These are phyloP conservation scores for Penicillium capsulatum DNA, from an alignment of 2,329 filamentous ascomycete genomes.

Conservation along the genomic window DNA sequence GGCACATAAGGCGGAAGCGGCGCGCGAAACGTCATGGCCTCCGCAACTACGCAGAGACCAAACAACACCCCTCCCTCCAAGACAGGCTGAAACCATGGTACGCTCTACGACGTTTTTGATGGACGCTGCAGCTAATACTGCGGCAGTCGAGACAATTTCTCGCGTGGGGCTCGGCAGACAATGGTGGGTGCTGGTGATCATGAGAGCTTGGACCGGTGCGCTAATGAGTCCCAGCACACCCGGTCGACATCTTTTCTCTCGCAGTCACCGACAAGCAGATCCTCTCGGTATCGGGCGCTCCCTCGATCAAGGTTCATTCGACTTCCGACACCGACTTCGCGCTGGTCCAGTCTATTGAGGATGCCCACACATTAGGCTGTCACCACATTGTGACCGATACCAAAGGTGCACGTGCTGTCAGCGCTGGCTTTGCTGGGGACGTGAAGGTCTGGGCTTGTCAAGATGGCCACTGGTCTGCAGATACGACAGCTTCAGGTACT, in stretches of 20 bases:
- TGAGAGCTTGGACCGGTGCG: constrained; percentile 12
- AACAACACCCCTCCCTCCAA: constrained; percentile 3
- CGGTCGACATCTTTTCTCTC: constrained; percentile 78
- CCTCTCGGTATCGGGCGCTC: constrained; percentile 79
- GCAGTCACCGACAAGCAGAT: constrained; percentile 70
- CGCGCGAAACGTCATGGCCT: constrained; percentile 1
- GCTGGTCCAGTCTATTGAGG: constrained; percentile 71
- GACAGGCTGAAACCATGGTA: constrained; percentile 21
- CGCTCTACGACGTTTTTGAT: constrained; percentile 1
- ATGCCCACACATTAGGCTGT: constrained; percentile 81
- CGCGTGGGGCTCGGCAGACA: constrained; percentile 82
- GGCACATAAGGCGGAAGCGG: background rate
- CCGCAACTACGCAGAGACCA: constrained; percentile 3
- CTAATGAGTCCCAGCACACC: constrained; percentile 59
- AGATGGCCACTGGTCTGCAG: constrained; percentile 54
- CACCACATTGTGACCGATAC: constrained; percentile 76
- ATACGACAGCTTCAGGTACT: constrained; percentile 45
- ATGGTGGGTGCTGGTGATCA: constrained; percentile 55
- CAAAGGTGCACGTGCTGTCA: constrained; percentile 70
- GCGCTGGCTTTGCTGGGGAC: constrained; percentile 83
- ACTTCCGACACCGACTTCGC: constrained; percentile 68
- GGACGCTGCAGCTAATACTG: constrained; percentile 5
- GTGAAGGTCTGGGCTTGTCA: constrained; percentile 73
- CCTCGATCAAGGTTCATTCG: constrained; percentile 74
- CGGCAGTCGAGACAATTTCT: constrained; percentile 95